Evolutionary conservation across 441 rosid genomes (phyloP), one percentile per base, ranked within the genome.

Genomic region (Bocquillonia castaneifolia): DNA sequence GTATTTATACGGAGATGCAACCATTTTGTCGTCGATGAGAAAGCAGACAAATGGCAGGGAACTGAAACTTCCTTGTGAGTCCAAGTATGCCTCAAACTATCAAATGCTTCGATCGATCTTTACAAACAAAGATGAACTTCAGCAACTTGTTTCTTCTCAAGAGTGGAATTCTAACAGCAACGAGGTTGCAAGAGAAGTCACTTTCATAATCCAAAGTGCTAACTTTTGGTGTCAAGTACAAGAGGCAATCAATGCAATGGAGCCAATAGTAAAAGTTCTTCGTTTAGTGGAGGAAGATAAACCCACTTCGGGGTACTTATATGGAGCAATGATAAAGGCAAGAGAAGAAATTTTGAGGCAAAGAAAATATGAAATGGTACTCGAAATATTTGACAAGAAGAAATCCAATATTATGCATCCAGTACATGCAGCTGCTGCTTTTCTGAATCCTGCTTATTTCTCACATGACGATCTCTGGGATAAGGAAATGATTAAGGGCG

Each of bases 181-280:
- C 14, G 28, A 51, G 28, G 4, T 9, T 28, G 42, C 39, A 7
- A 12, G 0, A 3, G 23, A 28, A 23, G 55, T 28, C 6, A 31
- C 67, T 22, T 1, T 7, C 34, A 45, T 63, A 9, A 29, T 63
- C 12, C 39, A n/a, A 31, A 29, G 37, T 51, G 12, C 6, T 14
- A 23, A 66, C 42, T 73, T 72, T 39, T 77, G 77, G 76, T 52
- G 13, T 17, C 51, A 57, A 44, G 67, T 71, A 51, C 25, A 14
- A 8, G 67, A 77, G 20, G 64, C 62, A 36, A 0, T 64, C 37
- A 34, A 20, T 29, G 56, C 60, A 59, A 20, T 68, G 31, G 22
- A 64, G 45, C 67, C 74, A 45, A 56, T 72, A 2, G 51, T 72
- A 59, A 47, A 54, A 36, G 74, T 68, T 12, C 63, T 59, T 31